These are phyloP conservation scores for Plasmodium gaboni DNA, from an alignment of 169 alveolate genomes.

Conservation along the genomic window DNA sequence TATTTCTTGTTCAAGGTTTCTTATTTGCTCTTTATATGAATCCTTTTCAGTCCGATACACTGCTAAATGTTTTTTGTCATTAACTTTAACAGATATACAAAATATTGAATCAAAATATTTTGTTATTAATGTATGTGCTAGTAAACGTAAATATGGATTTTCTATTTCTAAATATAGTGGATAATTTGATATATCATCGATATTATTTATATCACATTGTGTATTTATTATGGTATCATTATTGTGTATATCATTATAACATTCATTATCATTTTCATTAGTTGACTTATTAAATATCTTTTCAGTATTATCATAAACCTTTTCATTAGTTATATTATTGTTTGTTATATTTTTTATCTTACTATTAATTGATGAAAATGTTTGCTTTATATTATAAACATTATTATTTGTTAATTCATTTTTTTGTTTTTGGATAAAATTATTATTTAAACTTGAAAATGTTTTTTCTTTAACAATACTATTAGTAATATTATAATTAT, in stretches of 20 bases:
- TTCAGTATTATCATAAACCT: background rate
- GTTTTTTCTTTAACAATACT: background rate
- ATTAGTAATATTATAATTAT: too few relatives aligned
- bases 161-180: constrained; percentile 88
- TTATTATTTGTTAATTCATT: background rate
- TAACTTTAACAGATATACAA: constrained; percentile 84
- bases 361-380: background rate
- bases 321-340: background rate
- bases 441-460: background rate
- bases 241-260: background rate
- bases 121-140: constrained; percentile 89
- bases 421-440: background rate
- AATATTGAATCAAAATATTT: constrained; percentile 87
- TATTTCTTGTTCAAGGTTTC: constrained; percentile 78
- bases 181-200: constrained; percentile 17
- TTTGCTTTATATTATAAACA: background rate
- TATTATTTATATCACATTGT: background rate
- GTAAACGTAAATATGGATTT: constrained; percentile 88
- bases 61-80: constrained; percentile 80
- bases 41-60: constrained; percentile 86
- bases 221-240: background rate
- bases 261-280: background rate
- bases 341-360: background rate
- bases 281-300: background rate
- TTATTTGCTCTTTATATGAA: constrained; percentile 81